Conservation (phyloP, 305 asterid genomes). For the Nicotiana rustica region DNA sequence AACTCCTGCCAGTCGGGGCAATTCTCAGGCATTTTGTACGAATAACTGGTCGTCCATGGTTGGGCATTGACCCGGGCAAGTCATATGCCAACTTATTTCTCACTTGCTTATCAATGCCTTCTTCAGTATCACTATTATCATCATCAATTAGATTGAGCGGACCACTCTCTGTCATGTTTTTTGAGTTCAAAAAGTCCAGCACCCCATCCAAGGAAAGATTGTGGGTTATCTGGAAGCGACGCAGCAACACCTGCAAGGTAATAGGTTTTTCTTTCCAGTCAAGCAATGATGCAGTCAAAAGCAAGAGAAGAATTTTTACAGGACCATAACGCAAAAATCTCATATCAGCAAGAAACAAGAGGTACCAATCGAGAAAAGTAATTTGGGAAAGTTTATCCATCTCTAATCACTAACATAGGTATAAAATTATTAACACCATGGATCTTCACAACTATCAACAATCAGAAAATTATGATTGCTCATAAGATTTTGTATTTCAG, state of each 20-base stretch:
- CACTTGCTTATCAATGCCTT: constrained; percentile 83
- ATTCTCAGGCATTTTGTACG: constrained; percentile 89
- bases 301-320: constrained; percentile 6
- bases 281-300: neutral
- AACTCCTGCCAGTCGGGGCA: constrained; percentile 95
- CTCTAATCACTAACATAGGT: neutral
- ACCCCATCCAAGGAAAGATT: constrained; percentile 93
- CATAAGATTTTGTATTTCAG: neutral
- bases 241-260: constrained; percentile 76
- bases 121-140: constrained; percentile 84
- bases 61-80: constrained; percentile 95
- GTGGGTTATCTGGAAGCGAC: constrained; percentile 85
- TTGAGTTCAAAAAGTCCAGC: constrained; percentile 90
- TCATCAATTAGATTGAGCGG: constrained; percentile 92
- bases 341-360: neutral
- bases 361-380: neutral
- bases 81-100: constrained; percentile 68
- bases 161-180: constrained; percentile 97
- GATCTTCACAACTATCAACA: neutral
- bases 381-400: constrained; percentile 13
- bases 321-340: neutral
- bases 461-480: neutral
- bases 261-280: constrained; percentile 1
- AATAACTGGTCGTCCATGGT: constrained; percentile 81
- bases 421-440: neutral